A percentile compares a stretch with the other conserved stretches of the same genome.
These are phyloP conservation scores for Euptelea pleiosperma DNA, from an alignment of 164 flowering plant genomes.

Conservation along the genomic window DNA sequence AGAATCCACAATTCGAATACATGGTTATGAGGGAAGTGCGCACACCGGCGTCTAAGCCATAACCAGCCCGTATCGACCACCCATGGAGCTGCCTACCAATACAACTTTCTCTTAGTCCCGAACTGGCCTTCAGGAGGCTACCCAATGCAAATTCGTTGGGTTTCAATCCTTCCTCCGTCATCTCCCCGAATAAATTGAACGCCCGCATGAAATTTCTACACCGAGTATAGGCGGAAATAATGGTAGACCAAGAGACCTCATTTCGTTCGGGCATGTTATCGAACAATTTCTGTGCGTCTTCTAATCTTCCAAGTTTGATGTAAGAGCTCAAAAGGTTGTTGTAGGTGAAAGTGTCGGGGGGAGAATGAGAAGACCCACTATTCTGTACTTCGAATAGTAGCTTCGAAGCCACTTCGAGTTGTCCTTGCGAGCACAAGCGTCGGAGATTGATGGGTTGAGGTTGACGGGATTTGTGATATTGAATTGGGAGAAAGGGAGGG, in stretches of 20 bases:
- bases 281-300: conserved; percentile 20
- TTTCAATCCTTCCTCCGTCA: conserved; percentile 19
- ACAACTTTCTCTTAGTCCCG: conserved; percentile 14
- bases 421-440: conserved; percentile 1
- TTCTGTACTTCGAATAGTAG: not conserved
- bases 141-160: conserved; percentile 22
- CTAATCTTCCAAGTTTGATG: conserved; percentile 2
- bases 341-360: not conserved
- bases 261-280: conserved; percentile 20
- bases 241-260: conserved; percentile 18
- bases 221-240: conserved; percentile 17
- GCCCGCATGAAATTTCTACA: conserved; percentile 14
- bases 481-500: not conserved
- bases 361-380: not conserved
- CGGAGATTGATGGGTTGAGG: no score
- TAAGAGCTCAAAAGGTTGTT: conserved; percentile 1
- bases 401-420: not conserved
- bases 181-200: conserved; percentile 15
- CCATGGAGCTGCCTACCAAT: conserved; percentile 31
- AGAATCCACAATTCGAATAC: conserved; percentile 25
- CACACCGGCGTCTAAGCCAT: conserved; percentile 10
- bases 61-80: conserved; percentile 26
- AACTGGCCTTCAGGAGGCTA: conserved; percentile 24
- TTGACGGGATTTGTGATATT: conserved; percentile 3
- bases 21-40: conserved; percentile 23